Evolutionary conservation across 148 eudicot genomes (phyloP), one percentile per base, ranked within the genome.

Genomic region (Camellia sinensis): DNA sequence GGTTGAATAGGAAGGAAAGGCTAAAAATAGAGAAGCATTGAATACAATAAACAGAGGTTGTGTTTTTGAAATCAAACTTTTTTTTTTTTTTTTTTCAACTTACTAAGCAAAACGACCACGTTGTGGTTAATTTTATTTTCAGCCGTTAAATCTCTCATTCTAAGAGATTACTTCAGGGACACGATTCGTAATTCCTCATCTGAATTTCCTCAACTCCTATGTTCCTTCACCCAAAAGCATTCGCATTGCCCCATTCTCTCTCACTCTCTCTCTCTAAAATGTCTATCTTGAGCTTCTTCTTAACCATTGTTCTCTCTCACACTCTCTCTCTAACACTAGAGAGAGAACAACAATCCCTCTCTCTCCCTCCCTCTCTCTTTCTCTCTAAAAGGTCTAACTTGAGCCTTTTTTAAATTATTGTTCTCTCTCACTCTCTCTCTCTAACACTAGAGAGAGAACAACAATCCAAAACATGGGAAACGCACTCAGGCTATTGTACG

Each of bases 401-500:
- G 6, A 4, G 17, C 12, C 6, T 68, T 1, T 17, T 6, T 13
- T 0, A 63, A 63, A 19, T 66, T 15, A 71, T 71, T 71, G 17
- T n/a, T 29, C 37, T 29, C 37, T 46, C 75, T 53, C 62, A 29
- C 37, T 29, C 40, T 46, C 19, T 41, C 37, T 29, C 37, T 29
- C 29, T 29, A 29, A 29, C 37, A 29, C 37, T 29, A 6, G n/a
- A 43, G 37, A 21, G 19, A 0, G 44, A 18, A 40, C 6, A 74
- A 74, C 18, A 41, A 63, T 77, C 40, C 29, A n/a, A 48, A 61
- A 66, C 37, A 92, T 92, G 95, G 98, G 98, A 84, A 94, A 94
- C 72, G 92, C 88, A 50, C 87, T 94, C 3, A 78, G 97, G 80
- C 80, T 82, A 62, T 61, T 94, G 74, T 85, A 77, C 82, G 82